Evolutionary conservation across 2,329 filamentous ascomycete genomes (phyloP), one percentile per base, ranked within the genome.

Genomic region (Ascocoryne sarcoides): DNA sequence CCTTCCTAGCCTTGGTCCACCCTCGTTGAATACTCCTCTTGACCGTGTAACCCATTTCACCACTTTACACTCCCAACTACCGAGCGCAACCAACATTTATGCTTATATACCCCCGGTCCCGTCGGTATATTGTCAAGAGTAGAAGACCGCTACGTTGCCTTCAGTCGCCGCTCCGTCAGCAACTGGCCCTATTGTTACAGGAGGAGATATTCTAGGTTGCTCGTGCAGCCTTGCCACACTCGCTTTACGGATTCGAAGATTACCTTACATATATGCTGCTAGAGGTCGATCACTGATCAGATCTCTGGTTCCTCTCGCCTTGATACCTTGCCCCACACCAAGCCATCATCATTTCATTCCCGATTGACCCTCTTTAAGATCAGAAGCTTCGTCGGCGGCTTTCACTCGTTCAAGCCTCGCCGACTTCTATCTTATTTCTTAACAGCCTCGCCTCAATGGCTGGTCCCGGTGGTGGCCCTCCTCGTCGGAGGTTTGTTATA

Each of bases 391-490:
- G 50, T 50, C 53, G 51, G 48, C 45, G 55, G 56, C 56, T 58
- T 58, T 59, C 56, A 58, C 57, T 59, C 53, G 55, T 57, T 57
- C 54, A 58, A 58, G 52, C 51, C 48, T 52, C 54, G 56, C 62
- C 57, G 56, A 56, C 57, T 60, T 60, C 54, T 54, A 44, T 51
- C 40, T 40, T 39, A 38, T 31, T 36, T 41, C 34, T 38, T 41
- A 36, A 36, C 31, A 38, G 28, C 53, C 51, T 61, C 50, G 52
- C 51, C 57, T 56, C 63, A 73, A 95, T 95, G 89, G 85, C 88
- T 69, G 87, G 88, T 67, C 86, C 87, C 61, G 89, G 89, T 66
- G 88, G 88, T 73, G 90, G 90, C 71, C 89, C 90, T 63, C 89
- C 90, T 62, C 75, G 77, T 62, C 71, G 77, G 65, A 79, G 72